phyloP scores from a whole-genome alignment of 768 basidiomycete genomes.

The Sarcodon aspratus region DNA sequence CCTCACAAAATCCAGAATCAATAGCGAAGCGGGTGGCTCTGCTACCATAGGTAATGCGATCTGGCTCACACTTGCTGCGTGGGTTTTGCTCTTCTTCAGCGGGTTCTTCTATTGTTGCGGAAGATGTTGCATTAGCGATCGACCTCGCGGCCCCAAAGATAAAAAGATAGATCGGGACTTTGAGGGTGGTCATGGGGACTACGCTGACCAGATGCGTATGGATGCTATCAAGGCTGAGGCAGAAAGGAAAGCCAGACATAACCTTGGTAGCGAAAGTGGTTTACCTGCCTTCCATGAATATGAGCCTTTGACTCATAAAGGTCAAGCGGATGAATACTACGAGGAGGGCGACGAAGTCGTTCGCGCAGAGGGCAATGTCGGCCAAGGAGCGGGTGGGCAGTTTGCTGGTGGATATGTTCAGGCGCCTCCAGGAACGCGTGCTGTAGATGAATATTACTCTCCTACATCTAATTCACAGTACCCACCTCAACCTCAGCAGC shows the following conservation, averaged over 20 bases:
- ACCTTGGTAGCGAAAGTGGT: conserved; percentile 43
- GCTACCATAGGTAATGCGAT: conserved; percentile 82
- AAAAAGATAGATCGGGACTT: conserved; percentile 15
- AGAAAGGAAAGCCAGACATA: conserved; percentile 66
- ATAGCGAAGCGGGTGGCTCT: conserved; percentile 53
- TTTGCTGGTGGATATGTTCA: conserved; percentile 52
- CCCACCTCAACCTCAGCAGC: conserved; percentile 30
- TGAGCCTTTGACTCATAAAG: conserved; percentile 53
- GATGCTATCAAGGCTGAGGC: conserved; percentile 83
- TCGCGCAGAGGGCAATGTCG: conserved; percentile 5
- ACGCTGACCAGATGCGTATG: conserved; percentile 61
- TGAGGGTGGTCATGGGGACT: conserved; percentile 13
- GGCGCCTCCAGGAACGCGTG: conserved; percentile 50
- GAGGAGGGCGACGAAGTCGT: conserved; percentile 29
- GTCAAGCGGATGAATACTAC: conserved; percentile 42
- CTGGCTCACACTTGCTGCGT: conserved; percentile 85
- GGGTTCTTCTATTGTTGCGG: conserved; percentile 84
- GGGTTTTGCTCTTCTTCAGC: conserved; percentile 79
- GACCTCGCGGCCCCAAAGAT: conserved; percentile 24
- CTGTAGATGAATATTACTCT: conserved; percentile 68
- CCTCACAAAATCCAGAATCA: conserved; percentile 78
- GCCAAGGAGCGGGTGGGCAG: conserved; percentile 17
- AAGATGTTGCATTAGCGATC: conserved; percentile 68
- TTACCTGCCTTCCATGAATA: conserved; percentile 69
- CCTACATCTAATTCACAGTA: conserved; percentile 19